phyloP scores from a whole-genome alignment of 2,329 filamentous ascomycete species.

The Monilinia laxa region DNA sequence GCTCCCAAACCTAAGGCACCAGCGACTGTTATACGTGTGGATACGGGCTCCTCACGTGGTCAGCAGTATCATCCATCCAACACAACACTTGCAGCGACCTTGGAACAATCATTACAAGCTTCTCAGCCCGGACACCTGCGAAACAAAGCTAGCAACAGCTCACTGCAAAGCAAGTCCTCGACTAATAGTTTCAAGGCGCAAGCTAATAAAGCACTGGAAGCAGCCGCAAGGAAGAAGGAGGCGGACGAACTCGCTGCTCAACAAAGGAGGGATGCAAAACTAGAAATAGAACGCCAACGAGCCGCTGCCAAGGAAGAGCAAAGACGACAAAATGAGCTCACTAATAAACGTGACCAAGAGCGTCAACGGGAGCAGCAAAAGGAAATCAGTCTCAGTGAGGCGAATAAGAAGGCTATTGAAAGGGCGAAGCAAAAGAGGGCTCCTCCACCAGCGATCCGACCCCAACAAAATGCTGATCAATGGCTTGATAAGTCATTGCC shows the following conservation, averaged over 20 bases:
- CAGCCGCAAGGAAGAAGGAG: conserved; percentile 79
- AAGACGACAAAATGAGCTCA: conserved; percentile 58
- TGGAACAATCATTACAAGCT: conserved; percentile 55
- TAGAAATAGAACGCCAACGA: conserved; percentile 76
- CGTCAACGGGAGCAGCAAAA: conserved; percentile 46
- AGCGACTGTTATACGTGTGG: conserved; percentile 71
- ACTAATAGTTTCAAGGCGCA: conserved; percentile 65
- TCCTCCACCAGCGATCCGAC: conserved; percentile 58
- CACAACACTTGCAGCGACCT: conserved; percentile 55
- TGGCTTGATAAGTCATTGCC: conserved; percentile 39
- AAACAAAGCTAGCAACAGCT: conserved; percentile 61
- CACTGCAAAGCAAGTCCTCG: conserved; percentile 42
- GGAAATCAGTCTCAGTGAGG: conserved; percentile 52
- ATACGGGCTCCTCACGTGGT: conserved; percentile 63
- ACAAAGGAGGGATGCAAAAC: conserved; percentile 77
- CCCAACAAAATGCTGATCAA: conserved; percentile 48
- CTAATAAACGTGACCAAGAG: conserved; percentile 60
- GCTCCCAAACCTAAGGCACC: conserved; percentile 59
- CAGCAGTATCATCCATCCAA: conserved; percentile 62
- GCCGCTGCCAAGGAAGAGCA: conserved; percentile 66
- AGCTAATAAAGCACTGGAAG: conserved; percentile 67
- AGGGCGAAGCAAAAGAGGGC: conserved; percentile 64
- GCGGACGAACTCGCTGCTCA: conserved; percentile 79
- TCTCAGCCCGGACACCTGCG: conserved; percentile 48
- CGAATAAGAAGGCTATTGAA: conserved; percentile 65